Evolutionary conservation across 768 basidiomycete genomes (phyloP).

Genomic region (Leucogyrophana mollusca): DNA sequence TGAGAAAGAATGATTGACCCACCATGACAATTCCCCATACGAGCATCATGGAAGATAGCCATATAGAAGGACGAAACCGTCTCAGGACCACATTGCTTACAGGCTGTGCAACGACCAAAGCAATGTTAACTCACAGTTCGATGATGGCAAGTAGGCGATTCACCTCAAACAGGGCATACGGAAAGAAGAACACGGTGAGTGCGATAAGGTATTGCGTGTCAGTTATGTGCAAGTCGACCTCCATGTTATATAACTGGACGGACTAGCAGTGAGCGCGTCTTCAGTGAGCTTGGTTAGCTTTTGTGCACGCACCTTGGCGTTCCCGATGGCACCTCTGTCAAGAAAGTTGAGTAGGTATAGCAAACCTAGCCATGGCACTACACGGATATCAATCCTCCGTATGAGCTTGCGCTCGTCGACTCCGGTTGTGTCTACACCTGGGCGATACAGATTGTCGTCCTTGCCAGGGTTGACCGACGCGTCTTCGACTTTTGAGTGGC

Average conservation of each 20-base stretch:
- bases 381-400: slow-evolving; percentile 60
- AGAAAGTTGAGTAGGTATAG: slow-evolving; percentile 77
- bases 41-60: slow-evolving; percentile 47
- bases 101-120: slow-evolving; percentile 37
- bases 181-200: slow-evolving; percentile 75
- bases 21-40: slow-evolving; percentile 44
- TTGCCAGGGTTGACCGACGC: neutral
- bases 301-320: slow-evolving; percentile 58
- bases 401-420: slow-evolving; percentile 55
- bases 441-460: slow-evolving; percentile 39
- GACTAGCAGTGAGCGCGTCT: neutral
- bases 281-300: neutral
- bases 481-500: neutral
- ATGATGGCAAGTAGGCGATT: slow-evolving; percentile 7
- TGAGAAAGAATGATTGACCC: slow-evolving; percentile 7
- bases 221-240: slow-evolving; percentile 53
- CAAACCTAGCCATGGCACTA: slow-evolving; percentile 75
- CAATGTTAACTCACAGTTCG: neutral
- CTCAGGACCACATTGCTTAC: slow-evolving; percentile 62
- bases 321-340: slow-evolving; percentile 63
- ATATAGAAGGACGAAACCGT: slow-evolving; percentile 62
- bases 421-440: slow-evolving; percentile 49
- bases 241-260: slow-evolving; percentile 56
- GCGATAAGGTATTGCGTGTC: slow-evolving; percentile 68
- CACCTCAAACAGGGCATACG: slow-evolving; percentile 70